Evolutionary conservation across 352 stramenopile species (phyloP).

Genomic region (Globisporangium takayamanum): DNA sequence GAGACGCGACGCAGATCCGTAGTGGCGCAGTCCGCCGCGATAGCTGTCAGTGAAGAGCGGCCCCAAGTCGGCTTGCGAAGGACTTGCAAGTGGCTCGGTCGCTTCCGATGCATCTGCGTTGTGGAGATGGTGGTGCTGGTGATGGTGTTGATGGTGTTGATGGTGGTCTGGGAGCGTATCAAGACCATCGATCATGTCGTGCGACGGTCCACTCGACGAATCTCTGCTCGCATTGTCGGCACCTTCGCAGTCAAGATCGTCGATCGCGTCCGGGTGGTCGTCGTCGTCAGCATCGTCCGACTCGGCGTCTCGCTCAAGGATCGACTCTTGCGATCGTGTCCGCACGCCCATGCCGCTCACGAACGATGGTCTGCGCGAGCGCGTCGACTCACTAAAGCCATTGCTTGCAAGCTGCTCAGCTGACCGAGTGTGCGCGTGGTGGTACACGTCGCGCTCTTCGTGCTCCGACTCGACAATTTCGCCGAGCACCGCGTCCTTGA

Average conservation of each 20-base stretch:
- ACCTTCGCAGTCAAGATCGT: slow-evolving; percentile 1
- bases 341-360: not conserved
- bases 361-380: not conserved
- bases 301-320: slow-evolving; percentile 1
- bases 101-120: not conserved
- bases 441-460: slow-evolving; percentile 1
- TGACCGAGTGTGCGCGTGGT: not conserved
- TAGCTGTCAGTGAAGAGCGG: not conserved
- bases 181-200: not conserved
- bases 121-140: not conserved
- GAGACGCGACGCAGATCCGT: slow-evolving; percentile 1
- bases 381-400: not conserved
- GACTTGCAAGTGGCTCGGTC: not conserved
- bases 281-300: not conserved
- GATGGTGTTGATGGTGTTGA: not conserved
- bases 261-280: not conserved
- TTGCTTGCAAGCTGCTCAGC: not conserved
- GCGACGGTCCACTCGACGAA: slow-evolving; percentile 9
- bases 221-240: slow-evolving; percentile 13
- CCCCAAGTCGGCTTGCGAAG: not conserved
- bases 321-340: slow-evolving; percentile 4
- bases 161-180: not conserved
- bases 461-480: slow-evolving; percentile 1
- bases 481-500: slow-evolving; percentile 6
- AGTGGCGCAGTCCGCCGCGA: not conserved